Base-by-base conservation (phyloP, 768 basidiomycete genomes). In the Mycena floridula region DNA sequence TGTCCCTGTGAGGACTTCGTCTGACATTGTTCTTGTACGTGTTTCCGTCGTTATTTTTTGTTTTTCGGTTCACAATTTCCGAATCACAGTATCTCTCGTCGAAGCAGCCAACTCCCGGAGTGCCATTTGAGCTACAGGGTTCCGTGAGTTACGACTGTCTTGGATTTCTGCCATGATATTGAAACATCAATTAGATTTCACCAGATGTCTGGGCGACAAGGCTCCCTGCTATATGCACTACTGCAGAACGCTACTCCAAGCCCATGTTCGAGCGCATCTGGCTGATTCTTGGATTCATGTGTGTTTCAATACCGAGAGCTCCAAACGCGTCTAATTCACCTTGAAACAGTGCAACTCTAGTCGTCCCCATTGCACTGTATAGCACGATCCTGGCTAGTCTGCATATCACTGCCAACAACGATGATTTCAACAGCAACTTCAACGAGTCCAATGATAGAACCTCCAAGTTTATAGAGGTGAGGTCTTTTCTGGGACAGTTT, bases 231-330 rank as follows among this genome's bases (percentile, higher is more conserved):
- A 62, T 77, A 35, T 55, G 60, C 5, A 53, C 53, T 16, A 48
- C 67, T 23, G 63, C 66, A 13, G 61, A 63, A 11, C 66, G 60
- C 5, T 76, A 69, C 52, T 60, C 66, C 50, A 68, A 69, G 40
- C 73, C 71, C 5, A 46, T 55, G 12, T 59, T 79, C 45, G 77
- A 79, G 49, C 57, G 66, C 20, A 44, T 62, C 35, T 79, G 70
- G 63, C 46, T 67, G 12, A 15, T 63, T 16, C n/a, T 67, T 44
- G 58, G 58, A 27, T 32, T 77, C 22, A 27, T 69, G 77, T 78
- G 50, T 18, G 70, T 59, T 20, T 37, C 15, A 5, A 7, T 23
- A 2, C 26, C 20, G 36, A 7, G 7, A 4, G 30, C 21, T 22
- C 25, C 47, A 54, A n/a, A 50, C n/a, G 27, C 24, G 42, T 18